Evolutionary conservation across 768 basidiomycete genomes (phyloP), one percentile per base, ranked within the genome.

Genomic region (Serendipita indica): DNA sequence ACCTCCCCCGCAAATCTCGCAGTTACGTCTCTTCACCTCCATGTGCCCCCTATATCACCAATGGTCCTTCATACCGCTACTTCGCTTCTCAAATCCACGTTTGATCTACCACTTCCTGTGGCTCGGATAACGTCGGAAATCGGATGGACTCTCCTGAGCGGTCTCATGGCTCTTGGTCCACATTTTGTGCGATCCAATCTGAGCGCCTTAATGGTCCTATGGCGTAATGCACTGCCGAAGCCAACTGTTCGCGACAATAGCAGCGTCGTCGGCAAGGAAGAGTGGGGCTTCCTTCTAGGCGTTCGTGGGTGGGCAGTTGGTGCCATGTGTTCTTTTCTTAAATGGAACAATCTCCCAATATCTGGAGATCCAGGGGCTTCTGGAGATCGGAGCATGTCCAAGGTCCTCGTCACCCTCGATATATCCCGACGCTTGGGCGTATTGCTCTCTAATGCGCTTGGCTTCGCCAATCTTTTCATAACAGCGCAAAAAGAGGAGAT

Each of bases 211-310:
- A 78, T 98, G 37, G 90, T 98, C 0, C 79, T 99, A 2, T 99
- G 96, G 96, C 77, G 96, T 32, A 99, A 99, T 64, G 92, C 94
- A 1, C 75, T 99, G 0, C 92, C 96, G 1, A 99, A 98, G 69
- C 85, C 90, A 0, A 92, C 81, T 0, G 70, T 74, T 0, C 72
- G 72, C 13, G 77, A 75, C 14, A 75, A 76, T 3, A 81, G 81
- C 16, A 75, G 92, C 30, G 79, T 82, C 27, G 73, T 79, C 20
- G 73, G 78, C 16, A 54, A 54, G 49, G 49, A 54, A 0, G 96
- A 98, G 64, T 97, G 92, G 91, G 76, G 79, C 34, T 99, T 97
- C 72, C 74, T 99, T 2, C 74, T 98, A 5, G 83, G 89, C 60
- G 87, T 98, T 18, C 77, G 94, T 22, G 93, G 96, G 71, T 84